Evolutionary conservation across 2,329 filamentous ascomycete species (phyloP).

Genomic region (Westerdykella sp.): DNA sequence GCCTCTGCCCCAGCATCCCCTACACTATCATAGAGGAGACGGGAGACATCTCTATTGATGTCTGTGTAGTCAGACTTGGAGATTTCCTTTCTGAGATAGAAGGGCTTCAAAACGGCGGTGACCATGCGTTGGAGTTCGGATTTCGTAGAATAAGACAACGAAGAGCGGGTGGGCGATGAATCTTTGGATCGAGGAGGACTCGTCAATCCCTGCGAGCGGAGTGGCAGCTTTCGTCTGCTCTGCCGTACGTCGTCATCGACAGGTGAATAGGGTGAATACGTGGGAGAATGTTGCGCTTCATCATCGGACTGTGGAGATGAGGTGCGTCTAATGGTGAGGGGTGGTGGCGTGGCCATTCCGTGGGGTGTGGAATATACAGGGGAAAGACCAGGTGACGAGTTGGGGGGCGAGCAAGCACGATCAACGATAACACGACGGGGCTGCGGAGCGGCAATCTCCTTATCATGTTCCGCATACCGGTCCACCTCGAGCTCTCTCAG

Average conservation of each 20-base stretch:
- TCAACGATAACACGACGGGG: slow-evolving; percentile 40
- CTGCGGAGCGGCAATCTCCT: slow-evolving; percentile 32
- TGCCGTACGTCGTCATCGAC: slow-evolving; percentile 35
- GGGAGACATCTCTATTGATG: slow-evolving; percentile 85
- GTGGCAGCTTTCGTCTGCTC: slow-evolving; percentile 22
- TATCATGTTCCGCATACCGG: slow-evolving; percentile 30
- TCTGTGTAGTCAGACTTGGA: slow-evolving; percentile 85
- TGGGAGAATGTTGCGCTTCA: slow-evolving; percentile 57
- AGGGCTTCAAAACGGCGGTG: slow-evolving; percentile 70
- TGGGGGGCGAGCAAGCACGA: slow-evolving; percentile 38
- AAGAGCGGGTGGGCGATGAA: slow-evolving; percentile 59
- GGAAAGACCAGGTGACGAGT: slow-evolving; percentile 62
- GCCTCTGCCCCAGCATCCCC: slow-evolving; percentile 43
- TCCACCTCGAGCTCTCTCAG: slow-evolving; percentile 74
- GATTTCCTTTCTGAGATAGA: slow-evolving; percentile 72
- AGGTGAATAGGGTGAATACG: slow-evolving; percentile 61
- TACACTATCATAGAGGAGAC: slow-evolving; percentile 71
- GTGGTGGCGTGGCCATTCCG: slow-evolving; percentile 64
- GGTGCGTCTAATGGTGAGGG: slow-evolving; percentile 52
- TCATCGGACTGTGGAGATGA: slow-evolving; percentile 50
- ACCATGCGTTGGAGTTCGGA: slow-evolving; percentile 86
- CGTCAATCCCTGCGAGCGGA: slow-evolving; percentile 30
- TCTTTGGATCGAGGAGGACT: slow-evolving; percentile 52
- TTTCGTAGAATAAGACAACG: slow-evolving; percentile 75
- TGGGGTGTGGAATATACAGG: slow-evolving; percentile 63